A percentile compares a stretch with the other conserved stretches of the same genome.
Evolutionary conservation across 345 rosid genomes (phyloP).

Genomic region (Murraya koenigii): DNA sequence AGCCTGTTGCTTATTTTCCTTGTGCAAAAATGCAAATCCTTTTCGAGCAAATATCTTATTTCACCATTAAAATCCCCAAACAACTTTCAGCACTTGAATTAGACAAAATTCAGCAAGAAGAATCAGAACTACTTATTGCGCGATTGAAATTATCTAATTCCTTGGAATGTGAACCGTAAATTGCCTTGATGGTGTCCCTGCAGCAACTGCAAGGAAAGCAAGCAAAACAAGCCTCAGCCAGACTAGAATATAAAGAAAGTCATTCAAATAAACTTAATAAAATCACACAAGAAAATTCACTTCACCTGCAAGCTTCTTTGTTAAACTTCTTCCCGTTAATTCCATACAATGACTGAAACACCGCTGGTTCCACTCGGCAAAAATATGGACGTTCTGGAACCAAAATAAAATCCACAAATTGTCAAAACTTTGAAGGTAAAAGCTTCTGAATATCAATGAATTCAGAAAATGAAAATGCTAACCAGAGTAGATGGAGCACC

Average conservation of each 20-base stretch:
- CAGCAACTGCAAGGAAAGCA: conserved; percentile 55
- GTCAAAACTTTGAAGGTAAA: neutral
- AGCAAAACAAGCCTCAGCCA: conserved; percentile 13
- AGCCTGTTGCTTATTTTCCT: neutral
- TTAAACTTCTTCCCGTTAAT: conserved; percentile 62
- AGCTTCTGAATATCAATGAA: neutral
- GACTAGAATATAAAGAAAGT: neutral
- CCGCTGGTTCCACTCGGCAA: conserved; percentile 68
- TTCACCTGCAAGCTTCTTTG: conserved; percentile 62
- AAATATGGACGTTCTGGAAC: conserved; percentile 75
- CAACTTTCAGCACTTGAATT: neutral
- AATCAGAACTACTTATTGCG: conserved; percentile 30
- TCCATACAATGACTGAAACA: conserved; percentile 56
- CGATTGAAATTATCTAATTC: conserved; percentile 59
- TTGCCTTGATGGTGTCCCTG: conserved; percentile 65
- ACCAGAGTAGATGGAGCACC: conserved; percentile 82
- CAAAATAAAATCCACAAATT: neutral
- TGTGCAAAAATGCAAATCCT: neutral
- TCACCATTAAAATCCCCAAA: neutral
- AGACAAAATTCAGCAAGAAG: conserved; percentile 9
- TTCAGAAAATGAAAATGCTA: neutral
- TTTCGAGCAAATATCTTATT: neutral
- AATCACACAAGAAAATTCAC: conserved; percentile 5
- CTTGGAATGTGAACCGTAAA: conserved; percentile 58
- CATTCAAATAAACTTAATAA: neutral